phyloP scores from a whole-genome alignment of 176 grass and related monocot genomes.

The Olyra latifolia region DNA sequence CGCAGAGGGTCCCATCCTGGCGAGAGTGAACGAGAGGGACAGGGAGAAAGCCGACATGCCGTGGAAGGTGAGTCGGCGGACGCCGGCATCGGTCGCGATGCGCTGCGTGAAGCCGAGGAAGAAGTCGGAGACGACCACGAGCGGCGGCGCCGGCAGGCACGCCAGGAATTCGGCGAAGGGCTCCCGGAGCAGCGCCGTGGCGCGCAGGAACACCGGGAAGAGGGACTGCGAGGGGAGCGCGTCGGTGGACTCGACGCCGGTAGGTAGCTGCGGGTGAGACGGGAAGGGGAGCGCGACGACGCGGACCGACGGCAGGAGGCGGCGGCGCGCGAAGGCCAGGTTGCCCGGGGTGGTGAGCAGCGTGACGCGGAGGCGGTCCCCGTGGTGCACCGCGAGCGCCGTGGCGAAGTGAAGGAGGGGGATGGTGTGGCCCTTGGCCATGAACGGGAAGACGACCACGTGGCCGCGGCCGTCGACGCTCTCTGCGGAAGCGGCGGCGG shows the following conservation, averaged over 20 bases:
- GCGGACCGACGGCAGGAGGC: not conserved
- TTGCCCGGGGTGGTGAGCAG: conserved; percentile 45
- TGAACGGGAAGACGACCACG: conserved; percentile 35
- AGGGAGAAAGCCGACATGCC: conserved; percentile 41
- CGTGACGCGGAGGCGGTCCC: conserved; percentile 19
- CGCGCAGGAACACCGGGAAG: conserved; percentile 39
- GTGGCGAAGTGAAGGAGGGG: conserved; percentile 36
- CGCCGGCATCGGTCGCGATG: not conserved
- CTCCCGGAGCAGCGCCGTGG: conserved; percentile 24
- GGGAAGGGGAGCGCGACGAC: conserved; percentile 43
- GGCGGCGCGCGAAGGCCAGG: conserved; percentile 21
- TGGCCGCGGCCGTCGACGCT: not conserved
- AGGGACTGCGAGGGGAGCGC: conserved; percentile 36
- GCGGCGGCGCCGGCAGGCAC: not conserved
- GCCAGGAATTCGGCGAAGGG: conserved; percentile 31
- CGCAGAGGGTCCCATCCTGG: not conserved
- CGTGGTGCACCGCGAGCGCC: conserved; percentile 25
- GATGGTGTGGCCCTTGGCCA: conserved; percentile 29
- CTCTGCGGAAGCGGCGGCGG: not conserved
- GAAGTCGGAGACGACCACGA: conserved; percentile 41
- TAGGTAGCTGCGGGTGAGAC: not conserved
- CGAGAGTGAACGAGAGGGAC: conserved; percentile 22
- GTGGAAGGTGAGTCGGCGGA: conserved; percentile 38
- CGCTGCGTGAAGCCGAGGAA: conserved; percentile 32
- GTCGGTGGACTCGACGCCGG: conserved; percentile 41